A percentile compares a stretch with the other conserved stretches of the same genome.
Evolutionary conservation across 225 moss, liverwort and hornwort species (phyloP).

Genomic region (Ulota crispa): DNA sequence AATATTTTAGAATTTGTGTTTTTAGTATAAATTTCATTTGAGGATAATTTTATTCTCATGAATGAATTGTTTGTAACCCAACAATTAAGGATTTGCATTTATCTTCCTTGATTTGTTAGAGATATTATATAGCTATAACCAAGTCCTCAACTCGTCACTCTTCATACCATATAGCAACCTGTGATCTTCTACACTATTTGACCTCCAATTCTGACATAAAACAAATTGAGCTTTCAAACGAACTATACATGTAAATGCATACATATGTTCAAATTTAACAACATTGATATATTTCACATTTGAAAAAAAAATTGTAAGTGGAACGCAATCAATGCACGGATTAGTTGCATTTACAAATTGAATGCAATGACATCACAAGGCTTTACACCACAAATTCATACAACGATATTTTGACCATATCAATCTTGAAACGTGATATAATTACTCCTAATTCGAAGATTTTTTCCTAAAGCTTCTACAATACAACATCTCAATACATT

Average conservation of each 20-base stretch:
- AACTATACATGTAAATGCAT: too few species aligned
- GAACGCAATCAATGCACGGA: too few species aligned
- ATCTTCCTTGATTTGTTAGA: not conserved
- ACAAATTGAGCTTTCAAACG: too few species aligned
- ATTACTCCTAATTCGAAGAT: fast-evolving
- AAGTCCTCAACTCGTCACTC: too few species aligned
- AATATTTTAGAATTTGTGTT: fast-evolving
- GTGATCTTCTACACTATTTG: not conserved
- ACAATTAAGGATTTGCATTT: not conserved
- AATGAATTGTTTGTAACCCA: too few species aligned
- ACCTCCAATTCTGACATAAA: not conserved
- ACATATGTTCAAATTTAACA: not conserved
- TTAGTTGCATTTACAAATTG: not conserved
- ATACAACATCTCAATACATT: not conserved
- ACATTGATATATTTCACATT: not conserved
- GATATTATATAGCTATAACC: not conserved
- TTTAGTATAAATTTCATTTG: not conserved
- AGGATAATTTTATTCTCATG: fast-evolving
- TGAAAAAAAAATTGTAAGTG: too few species aligned
- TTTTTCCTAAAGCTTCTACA: too few species aligned
- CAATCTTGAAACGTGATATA: not conserved
- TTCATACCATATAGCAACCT: not conserved
- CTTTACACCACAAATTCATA: not conserved
- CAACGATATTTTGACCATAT: not conserved
- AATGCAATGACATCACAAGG: not conserved